Evolutionary conservation across 1,284 basidiomycete species (phyloP), one percentile per base, ranked within the genome.

Genomic region (Austroboletus novae-zelandiae): DNA sequence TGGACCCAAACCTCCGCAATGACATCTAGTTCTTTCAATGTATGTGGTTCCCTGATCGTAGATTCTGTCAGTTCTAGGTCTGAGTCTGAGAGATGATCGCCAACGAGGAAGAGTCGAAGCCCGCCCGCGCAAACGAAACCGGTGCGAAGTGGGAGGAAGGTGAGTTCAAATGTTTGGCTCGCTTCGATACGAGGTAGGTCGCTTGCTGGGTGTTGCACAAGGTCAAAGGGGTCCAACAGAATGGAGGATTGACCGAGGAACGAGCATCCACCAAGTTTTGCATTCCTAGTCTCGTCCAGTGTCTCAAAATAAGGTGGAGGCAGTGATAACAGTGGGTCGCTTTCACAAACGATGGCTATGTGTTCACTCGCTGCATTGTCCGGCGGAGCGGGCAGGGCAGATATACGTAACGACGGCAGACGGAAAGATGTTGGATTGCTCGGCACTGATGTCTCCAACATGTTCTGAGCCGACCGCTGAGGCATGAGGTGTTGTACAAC

Each of bases 1-100:
- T 63, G 66, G 44, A 87, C 77, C 85, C 84, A 88, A 31, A 86
- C 64, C 65, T 89, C 86, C 11, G 75, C 79, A 39, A 89, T 68
- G 7, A 83, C 72, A 53, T 83, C 84, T 74, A 86, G 83, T 68
- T 89, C 85, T 59, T 78, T 83, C 57, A 89, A 58, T 25, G 72
- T 73, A 48, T 71, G 70, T 23, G 74, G 72, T 37, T 67, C 67
- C 39, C 53, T 61, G 52, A 58, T 57, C 40, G 48, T 31, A 32
- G 35, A 10, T 45, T 52, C 18, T 42, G 30, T 11, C 44, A 63
- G 57, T 8, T 63, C 61, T 5, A 55, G 51, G 41, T 73, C 69
- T 17, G 68, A 54, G 34, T 74, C 71, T 15, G 72, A 59, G 50
- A 77, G 61, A 46, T 71, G 68, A 61, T 89, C 85, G 40, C 79